phyloP scores from a whole-genome alignment of 106 monocot genomes.

The Allium fistulosum region DNA sequence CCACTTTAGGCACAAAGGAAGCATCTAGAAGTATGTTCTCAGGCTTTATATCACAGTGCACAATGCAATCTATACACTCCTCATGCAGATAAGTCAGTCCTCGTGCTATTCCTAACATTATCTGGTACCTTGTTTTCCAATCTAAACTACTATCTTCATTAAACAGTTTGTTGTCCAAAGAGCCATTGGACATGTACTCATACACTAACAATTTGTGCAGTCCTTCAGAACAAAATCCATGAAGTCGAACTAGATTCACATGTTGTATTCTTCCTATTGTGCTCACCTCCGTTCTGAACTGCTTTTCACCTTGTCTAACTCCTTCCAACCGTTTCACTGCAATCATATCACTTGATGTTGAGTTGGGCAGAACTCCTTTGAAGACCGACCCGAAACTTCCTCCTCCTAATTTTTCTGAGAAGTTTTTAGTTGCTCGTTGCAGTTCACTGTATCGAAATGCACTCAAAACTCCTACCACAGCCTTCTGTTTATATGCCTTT shows the following conservation, averaged over 20 bases:
- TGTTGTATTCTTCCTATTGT: conserved; percentile 8
- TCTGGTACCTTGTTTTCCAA: conserved; percentile 6
- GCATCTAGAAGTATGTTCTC: neutral
- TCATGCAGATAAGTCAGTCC: conserved; percentile 84
- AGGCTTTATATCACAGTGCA: neutral
- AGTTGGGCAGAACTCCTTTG: too few species aligned
- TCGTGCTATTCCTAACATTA: conserved; percentile 48
- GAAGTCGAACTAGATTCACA: conserved; percentile 8
- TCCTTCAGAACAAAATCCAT: conserved; percentile 3
- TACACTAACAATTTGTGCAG: neutral
- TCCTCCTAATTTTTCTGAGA: too few species aligned
- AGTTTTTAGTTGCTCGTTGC: too few species aligned
- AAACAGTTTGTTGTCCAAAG: neutral
- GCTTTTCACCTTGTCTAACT: conserved; percentile 4
- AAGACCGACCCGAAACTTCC: too few species aligned
- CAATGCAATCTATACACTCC: conserved; percentile 38
- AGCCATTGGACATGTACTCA: conserved; percentile 8
- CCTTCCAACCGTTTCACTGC: conserved; percentile 3
- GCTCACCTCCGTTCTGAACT: conserved; percentile 12
- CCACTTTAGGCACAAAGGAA: conserved; percentile 51
- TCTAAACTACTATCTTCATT: neutral
- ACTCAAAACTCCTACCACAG: too few species aligned
- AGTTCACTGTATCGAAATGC: too few species aligned
- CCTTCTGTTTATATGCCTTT: too few species aligned
- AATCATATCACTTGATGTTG: neutral